Evolutionary conservation across 1,284 basidiomycete species (phyloP).

Genomic region (Ceratobasidium sp.): DNA sequence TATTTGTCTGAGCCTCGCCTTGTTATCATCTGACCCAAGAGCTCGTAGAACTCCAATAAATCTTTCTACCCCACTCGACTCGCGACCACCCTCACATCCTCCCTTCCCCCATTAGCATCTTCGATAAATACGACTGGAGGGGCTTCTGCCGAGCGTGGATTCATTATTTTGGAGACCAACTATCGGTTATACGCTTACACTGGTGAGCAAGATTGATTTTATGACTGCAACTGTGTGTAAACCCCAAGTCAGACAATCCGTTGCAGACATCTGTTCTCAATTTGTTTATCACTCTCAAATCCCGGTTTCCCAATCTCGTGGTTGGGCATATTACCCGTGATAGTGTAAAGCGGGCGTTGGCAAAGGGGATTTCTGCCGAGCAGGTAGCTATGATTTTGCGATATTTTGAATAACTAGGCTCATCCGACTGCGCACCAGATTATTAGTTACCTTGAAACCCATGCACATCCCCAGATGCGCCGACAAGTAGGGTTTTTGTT

Average conservation of each 20-base stretch:
- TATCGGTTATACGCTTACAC: conserved; percentile 99
- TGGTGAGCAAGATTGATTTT: conserved; percentile 61
- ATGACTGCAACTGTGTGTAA: not conserved
- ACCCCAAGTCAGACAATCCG: conserved; percentile 75
- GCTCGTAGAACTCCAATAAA: conserved; percentile 54
- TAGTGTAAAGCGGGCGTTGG: conserved; percentile 92
- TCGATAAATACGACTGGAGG: conserved; percentile 58
- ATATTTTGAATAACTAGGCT: conserved; percentile 11
- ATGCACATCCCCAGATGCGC: conserved; percentile 98
- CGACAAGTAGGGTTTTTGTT: conserved; percentile 72
- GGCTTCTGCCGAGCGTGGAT: conserved; percentile 78
- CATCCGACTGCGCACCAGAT: conserved; percentile 65
- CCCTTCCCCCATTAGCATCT: conserved; percentile 69
- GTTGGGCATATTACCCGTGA: conserved; percentile 95
- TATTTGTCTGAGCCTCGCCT: not conserved
- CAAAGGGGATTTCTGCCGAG: conserved; percentile 95
- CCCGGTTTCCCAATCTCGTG: conserved; percentile 95
- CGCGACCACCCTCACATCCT: conserved; percentile 91
- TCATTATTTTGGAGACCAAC: conserved; percentile 98
- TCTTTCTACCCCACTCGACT: conserved; percentile 96
- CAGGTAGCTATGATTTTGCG: conserved; percentile 68
- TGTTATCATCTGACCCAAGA: not conserved
- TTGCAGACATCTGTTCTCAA: conserved; percentile 97
- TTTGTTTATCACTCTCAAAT: conserved; percentile 91
- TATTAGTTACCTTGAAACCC: conserved; percentile 92